Evolutionary conservation across 331 rosid species (phyloP).

Genomic region (Ulmus americana): DNA sequence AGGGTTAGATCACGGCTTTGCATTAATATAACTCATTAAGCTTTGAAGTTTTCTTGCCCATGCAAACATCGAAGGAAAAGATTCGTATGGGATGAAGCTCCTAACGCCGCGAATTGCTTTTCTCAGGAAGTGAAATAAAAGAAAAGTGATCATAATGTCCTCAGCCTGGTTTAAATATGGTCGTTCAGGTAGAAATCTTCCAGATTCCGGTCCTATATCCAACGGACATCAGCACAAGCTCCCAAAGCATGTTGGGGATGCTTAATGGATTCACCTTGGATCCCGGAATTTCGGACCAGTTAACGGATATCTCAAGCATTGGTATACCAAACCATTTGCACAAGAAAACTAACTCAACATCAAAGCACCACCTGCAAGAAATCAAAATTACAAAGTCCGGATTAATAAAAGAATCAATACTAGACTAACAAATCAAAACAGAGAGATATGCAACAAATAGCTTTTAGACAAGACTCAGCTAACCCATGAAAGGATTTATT

Average conservation of each 20-base stretch:
- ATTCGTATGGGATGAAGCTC: background rate
- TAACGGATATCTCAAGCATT: conserved; percentile 78
- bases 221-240: conserved; percentile 74
- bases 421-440: conserved; percentile 6
- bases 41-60: background rate
- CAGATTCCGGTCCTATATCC: conserved; percentile 86
- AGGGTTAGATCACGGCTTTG: background rate
- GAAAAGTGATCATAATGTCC: conserved; percentile 7
- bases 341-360: conserved; percentile 76
- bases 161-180: conserved; percentile 6
- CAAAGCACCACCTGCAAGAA: conserved; percentile 91
- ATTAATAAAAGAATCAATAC: background rate
- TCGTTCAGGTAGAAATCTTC: conserved; percentile 54
- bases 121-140: background rate
- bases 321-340: conserved; percentile 70
- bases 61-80: background rate
- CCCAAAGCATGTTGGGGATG: conserved; percentile 98
- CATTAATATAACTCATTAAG: background rate
- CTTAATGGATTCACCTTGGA: conserved; percentile 85
- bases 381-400: background rate
- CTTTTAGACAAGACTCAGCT: background rate
- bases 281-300: conserved; percentile 96
- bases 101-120: background rate
- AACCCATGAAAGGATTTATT: too few relatives aligned
- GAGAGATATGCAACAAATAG: background rate